Base-by-base conservation (phyloP, 805 yeast species). In the Phaffomyces antillensis region DNA sequence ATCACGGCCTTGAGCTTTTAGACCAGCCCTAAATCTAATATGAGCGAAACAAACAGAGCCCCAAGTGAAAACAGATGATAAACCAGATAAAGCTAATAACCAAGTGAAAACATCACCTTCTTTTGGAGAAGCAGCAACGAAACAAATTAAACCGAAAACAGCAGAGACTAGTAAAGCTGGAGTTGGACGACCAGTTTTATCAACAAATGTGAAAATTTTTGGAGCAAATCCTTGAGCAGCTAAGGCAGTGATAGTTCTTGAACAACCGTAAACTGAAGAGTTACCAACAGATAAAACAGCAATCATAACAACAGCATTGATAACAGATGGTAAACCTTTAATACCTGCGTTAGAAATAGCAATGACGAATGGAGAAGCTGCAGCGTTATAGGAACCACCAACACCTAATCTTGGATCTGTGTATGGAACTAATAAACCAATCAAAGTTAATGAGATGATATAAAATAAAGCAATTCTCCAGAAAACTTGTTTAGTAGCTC, bases 21-120 rank as follows among this genome's bases (percentile, higher is more conserved):
- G 46, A 9, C 82, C 84, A 44, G 70, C 52, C 56, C 86, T 79
- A 66, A 83, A 83, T 53, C 90, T 71, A 42, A 86, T 65, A 58
- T 83, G 90, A 38, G 82, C 76, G 36, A 75, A 64, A 58, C 83
- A 79, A 51, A 85, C 79, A 7, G 87, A 76, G 42, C 81, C 83
- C 95, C 95, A 86, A 32, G 86, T 81, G 64, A 83, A 78, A 48
- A 85, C 70, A n/a, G 89, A 79, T 1, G 89, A 79, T 51, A 86
- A 68, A 49, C 90, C 90, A 36, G 88, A 80, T 31, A 86, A 63
- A n/a, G 90, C 84, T 55, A 83, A 68, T 63, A 86, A 64, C 93
- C 93, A 86, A 52, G 70, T 70, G 66, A 86, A 86, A 26, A 83
- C 82, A 8, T 65, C 73, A 41, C 72, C 73, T 54, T 79, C 70